Conservation (phyloP, 371 early-diverging fungal species). For the Batrachochytrium dendrobatidis region DNA sequence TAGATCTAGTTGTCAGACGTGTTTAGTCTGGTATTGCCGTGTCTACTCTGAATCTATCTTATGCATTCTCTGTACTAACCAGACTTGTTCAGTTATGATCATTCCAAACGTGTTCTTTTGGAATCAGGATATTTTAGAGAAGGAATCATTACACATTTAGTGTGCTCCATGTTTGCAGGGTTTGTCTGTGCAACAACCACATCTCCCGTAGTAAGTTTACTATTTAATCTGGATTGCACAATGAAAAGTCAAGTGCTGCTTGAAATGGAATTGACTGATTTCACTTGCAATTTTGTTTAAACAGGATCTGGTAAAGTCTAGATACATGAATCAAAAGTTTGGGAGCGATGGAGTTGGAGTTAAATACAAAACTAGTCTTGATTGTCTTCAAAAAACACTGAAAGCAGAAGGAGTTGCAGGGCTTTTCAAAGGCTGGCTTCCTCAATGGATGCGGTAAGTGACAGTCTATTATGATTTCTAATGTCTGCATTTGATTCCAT, state of each 20-base stretch:
- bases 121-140: conserved; percentile 15
- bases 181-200: conserved; percentile 35
- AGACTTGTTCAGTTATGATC: conserved; percentile 24
- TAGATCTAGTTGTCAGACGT: too few relatives aligned
- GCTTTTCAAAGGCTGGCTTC: conserved; percentile 68
- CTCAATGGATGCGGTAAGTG: conserved; percentile 11
- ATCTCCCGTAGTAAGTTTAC: conserved; percentile 26
- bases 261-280: too few relatives aligned
- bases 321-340: conserved; percentile 45
- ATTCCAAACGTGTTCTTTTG: conserved; percentile 38
- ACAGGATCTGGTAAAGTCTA: conserved; percentile 38
- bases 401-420: conserved; percentile 68
- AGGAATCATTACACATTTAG: conserved; percentile 21
- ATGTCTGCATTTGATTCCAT: too few relatives aligned
- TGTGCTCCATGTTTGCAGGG: conserved; percentile 26
- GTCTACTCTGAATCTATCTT: neutral
- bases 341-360: conserved; percentile 50
- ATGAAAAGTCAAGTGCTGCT: neutral
- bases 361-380: conserved; percentile 63
- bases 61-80: too few relatives aligned
- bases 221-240: neutral
- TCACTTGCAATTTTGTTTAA: neutral
- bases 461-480: too few relatives aligned
- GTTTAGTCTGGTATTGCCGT: neutral
- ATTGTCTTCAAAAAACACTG: conserved; percentile 72